These are phyloP conservation scores for Dionaea muscipula DNA, from an alignment of 179 eudicot species.

Conservation along the genomic window DNA sequence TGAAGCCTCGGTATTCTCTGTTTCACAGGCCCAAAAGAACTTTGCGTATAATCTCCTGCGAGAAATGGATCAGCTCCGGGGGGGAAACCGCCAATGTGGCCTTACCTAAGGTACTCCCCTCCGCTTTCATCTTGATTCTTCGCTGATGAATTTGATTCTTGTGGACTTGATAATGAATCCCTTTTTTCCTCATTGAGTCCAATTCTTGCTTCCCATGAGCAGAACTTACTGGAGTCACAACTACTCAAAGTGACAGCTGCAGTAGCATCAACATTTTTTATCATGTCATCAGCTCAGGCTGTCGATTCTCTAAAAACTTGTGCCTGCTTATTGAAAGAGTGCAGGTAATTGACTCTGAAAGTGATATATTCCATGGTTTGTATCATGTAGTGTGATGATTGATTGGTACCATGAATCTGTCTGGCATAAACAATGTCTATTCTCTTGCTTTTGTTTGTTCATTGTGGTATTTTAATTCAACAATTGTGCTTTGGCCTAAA, in stretches of 20 bases:
- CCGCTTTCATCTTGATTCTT: neutral
- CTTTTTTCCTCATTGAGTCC: conserved; percentile 11
- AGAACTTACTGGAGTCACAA: conserved; percentile 32
- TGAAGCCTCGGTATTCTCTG: conserved; percentile 19
- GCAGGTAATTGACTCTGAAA: no score
- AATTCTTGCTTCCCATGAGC: neutral
- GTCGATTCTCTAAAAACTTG: conserved; percentile 90
- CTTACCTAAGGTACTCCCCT: conserved; percentile 27
- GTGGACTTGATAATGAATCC: neutral
- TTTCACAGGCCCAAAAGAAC: conserved; percentile 20
- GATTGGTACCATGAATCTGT: no score
- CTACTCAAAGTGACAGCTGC: conserved; percentile 34
- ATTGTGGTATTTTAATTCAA: no score
- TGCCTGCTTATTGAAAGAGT: conserved; percentile 83
- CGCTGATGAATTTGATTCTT: no score
- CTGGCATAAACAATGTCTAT: no score
- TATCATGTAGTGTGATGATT: no score
- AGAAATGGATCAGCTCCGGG: conserved; percentile 19
- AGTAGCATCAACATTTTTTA: conserved; percentile 43
- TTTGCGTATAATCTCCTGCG: conserved; percentile 24
- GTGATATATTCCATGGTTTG: no score
- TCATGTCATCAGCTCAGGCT: conserved; percentile 76
- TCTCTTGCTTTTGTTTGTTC: neutral
- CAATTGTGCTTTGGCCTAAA: no score
- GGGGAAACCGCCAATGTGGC: conserved; percentile 14